Evolutionary conservation across 495 filamentous ascomycete genomes (phyloP).

Genomic region (Pseudomonodictys pantanalensis): DNA sequence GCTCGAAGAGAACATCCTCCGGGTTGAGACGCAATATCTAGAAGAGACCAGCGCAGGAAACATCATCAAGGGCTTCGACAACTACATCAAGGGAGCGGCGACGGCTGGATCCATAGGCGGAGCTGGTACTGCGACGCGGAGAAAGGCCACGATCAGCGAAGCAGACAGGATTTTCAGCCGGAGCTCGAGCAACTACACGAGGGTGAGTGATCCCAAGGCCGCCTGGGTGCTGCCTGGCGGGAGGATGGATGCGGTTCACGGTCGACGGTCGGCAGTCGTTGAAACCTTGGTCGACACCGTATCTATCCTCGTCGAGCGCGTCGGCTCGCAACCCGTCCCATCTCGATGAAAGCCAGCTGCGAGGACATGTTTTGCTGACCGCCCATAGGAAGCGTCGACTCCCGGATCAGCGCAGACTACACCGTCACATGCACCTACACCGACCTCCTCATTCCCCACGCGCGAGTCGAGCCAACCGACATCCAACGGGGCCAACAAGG

Average conservation of each 20-base stretch:
- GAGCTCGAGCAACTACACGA: slow-evolving; percentile 40
- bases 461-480: slow-evolving; percentile 39
- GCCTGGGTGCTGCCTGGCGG: background rate
- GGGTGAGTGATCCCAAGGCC: slow-evolving; percentile 26
- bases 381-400: slow-evolving; percentile 29
- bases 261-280: too few relatives aligned
- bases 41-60: slow-evolving; percentile 86
- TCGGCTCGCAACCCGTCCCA: too few relatives aligned
- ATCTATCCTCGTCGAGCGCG: too few relatives aligned
- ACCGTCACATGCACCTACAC: slow-evolving; percentile 41
- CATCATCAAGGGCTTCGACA: slow-evolving; percentile 96
- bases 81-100: slow-evolving; percentile 84
- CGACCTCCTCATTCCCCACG: slow-evolving; percentile 38
- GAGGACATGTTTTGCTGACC: slow-evolving; percentile 17
- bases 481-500: slow-evolving; percentile 29
- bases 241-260: too few relatives aligned
- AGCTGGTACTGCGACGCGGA: slow-evolving; percentile 33
- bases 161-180: slow-evolving; percentile 45
- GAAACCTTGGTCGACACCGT: too few relatives aligned
- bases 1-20: slow-evolving; percentile 80
- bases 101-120: slow-evolving; percentile 19
- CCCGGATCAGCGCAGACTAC: slow-evolving; percentile 31
- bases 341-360: too few relatives aligned
- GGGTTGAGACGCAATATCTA: slow-evolving; percentile 82
- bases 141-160: slow-evolving; percentile 41